phyloP scores from a whole-genome alignment of 108 stramenopile genomes.

The Pseudonitzschia multistriata region DNA sequence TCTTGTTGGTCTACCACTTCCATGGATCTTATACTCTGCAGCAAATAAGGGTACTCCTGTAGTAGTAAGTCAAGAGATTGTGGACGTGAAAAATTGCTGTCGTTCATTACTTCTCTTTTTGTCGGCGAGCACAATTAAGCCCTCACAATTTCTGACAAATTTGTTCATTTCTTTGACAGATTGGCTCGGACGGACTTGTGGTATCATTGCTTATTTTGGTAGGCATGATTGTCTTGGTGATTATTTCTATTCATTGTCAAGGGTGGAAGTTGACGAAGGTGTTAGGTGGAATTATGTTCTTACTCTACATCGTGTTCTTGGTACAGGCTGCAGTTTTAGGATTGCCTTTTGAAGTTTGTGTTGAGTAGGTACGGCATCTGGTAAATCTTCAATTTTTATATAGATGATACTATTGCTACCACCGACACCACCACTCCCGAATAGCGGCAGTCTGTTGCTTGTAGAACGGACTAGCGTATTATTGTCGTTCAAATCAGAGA shows the following conservation, averaged over 20 bases:
- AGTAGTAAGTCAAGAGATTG: constrained; percentile 24
- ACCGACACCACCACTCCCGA: background rate
- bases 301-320: constrained; percentile 73
- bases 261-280: constrained; percentile 84
- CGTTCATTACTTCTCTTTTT: background rate
- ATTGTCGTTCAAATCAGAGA: background rate
- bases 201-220: constrained; percentile 66
- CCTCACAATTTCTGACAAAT: background rate
- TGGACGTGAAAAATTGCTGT: background rate
- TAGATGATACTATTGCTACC: background rate
- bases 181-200: constrained; percentile 51
- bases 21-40: constrained; percentile 68
- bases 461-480: background rate
- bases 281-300: constrained; percentile 68
- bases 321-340: constrained; percentile 55
- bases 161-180: constrained; percentile 14
- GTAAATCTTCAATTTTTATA: background rate
- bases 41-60: constrained; percentile 21
- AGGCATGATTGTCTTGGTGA: constrained; percentile 69
- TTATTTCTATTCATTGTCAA: constrained; percentile 62
- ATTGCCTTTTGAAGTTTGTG: constrained; percentile 28
- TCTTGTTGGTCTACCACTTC: constrained; percentile 74
- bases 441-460: background rate
- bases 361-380: too few species aligned
- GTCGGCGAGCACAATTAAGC: too few species aligned